phyloP scores from a whole-genome alignment of 352 stramenopile genomes.

The Phytophthora cajani region DNA sequence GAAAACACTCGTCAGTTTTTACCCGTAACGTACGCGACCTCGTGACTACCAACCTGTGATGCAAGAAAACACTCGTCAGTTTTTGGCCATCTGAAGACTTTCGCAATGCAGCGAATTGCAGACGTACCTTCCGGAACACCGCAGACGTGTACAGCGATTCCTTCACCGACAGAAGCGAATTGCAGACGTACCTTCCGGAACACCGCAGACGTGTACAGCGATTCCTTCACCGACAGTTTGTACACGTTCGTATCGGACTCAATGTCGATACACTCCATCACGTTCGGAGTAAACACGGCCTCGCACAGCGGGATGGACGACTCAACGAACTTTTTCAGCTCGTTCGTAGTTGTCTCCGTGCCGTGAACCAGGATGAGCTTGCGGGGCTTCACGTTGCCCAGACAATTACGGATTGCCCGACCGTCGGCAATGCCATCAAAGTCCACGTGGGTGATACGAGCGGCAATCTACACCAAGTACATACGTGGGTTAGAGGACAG shows the following conservation, averaged over 20 bases:
- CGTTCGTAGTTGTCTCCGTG: conserved; percentile 78
- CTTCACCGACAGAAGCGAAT: conserved; percentile 67
- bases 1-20: conserved; percentile 10
- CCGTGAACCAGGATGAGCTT: conserved; percentile 90
- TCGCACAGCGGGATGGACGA: conserved; percentile 84
- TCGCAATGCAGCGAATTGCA: background rate
- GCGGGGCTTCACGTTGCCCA: conserved; percentile 89
- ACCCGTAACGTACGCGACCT: conserved; percentile 88
- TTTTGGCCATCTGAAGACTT: background rate
- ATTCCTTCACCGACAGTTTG: conserved; percentile 89
- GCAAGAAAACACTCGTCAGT: conserved; percentile 12
- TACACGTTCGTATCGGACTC: conserved; percentile 92
- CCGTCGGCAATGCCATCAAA: conserved; percentile 88
- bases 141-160: conserved; percentile 87
- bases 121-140: conserved; percentile 81
- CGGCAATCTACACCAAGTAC: conserved; percentile 58
- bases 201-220: conserved; percentile 81
- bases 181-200: conserved; percentile 77
- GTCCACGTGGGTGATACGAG: conserved; percentile 82
- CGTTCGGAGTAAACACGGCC: conserved; percentile 85
- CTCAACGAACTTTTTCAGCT: conserved; percentile 88
- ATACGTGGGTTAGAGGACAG: conserved; percentile 4
- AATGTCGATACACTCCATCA: conserved; percentile 92
- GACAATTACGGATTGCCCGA: conserved; percentile 86
- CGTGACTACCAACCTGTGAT: conserved; percentile 76